Evolutionary conservation across 495 filamentous ascomycete species (phyloP).

Genomic region (Penicillium lividum): DNA sequence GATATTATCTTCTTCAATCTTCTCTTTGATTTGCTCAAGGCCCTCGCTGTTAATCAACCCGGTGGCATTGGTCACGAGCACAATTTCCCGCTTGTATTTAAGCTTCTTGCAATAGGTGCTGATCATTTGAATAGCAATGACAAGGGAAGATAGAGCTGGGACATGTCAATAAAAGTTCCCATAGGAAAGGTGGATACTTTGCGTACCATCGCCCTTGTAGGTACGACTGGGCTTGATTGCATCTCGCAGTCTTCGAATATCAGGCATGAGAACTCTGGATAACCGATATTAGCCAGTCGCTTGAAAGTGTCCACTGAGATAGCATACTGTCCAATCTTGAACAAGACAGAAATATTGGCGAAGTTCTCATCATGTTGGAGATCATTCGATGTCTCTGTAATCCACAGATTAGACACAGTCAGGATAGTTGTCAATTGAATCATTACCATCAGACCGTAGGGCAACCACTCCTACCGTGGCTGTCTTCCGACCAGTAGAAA

Average conservation of each 20-base stretch:
- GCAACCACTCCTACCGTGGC: slow-evolving; percentile 78
- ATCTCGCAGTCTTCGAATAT: slow-evolving; percentile 63
- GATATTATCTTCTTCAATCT: slow-evolving; percentile 73
- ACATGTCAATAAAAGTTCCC: slow-evolving; percentile 11
- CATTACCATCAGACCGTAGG: slow-evolving; percentile 70
- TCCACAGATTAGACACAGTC: slow-evolving; percentile 7
- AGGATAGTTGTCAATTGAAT: not conserved
- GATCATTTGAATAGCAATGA: slow-evolving; percentile 87
- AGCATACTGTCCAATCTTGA: slow-evolving; percentile 65
- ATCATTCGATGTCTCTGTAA: slow-evolving; percentile 65
- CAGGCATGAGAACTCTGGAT: slow-evolving; percentile 64
- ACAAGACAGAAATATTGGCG: slow-evolving; percentile 73
- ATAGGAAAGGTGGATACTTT: not conserved
- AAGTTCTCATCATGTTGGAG: slow-evolving; percentile 66
- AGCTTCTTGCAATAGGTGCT: slow-evolving; percentile 75
- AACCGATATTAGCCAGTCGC: not conserved
- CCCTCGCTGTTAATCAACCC: slow-evolving; percentile 66
- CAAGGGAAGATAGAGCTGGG: slow-evolving; percentile 73
- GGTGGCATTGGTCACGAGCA: slow-evolving; percentile 80
- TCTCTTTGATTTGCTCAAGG: slow-evolving; percentile 63
- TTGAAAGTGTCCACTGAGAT: not conserved
- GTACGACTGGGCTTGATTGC: slow-evolving; percentile 66
- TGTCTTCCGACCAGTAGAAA: slow-evolving; percentile 81
- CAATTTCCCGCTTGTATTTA: slow-evolving; percentile 83
- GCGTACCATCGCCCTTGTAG: slow-evolving; percentile 70